These are phyloP conservation scores for Bretziella fagacearum DNA, from an alignment of 2,329 filamentous ascomycete species.

Conservation along the genomic window DNA sequence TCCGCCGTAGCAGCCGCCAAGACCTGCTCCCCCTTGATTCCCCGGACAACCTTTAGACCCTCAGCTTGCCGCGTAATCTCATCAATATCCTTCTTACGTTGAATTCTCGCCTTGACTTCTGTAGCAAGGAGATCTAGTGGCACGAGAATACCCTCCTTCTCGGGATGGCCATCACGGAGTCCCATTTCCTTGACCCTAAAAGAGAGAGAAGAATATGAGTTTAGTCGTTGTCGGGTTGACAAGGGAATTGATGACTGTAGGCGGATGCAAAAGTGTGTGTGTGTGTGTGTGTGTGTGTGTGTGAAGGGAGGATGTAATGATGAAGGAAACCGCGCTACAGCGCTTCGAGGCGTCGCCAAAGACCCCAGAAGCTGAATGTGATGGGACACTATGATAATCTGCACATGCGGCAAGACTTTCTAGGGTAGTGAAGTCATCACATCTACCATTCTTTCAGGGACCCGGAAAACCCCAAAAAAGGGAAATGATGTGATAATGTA, in stretches of 20 bases:
- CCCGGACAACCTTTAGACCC: conserved; percentile 30
- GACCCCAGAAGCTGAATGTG: not conserved
- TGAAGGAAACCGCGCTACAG: no score
- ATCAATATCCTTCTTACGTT: conserved; percentile 29
- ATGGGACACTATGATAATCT: not conserved
- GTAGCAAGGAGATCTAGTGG: conserved; percentile 42
- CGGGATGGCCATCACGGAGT: conserved; percentile 62
- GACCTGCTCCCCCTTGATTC: conserved; percentile 24
- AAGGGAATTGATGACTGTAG: not conserved
- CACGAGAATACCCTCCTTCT: conserved; percentile 75
- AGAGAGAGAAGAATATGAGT: no score
- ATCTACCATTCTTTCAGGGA: no score
- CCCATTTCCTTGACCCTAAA: conserved; percentile 54
- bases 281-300: no score
- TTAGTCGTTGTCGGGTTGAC: not conserved
- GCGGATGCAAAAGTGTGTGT: no score
- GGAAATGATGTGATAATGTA: no score
- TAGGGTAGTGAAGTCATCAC: no score
- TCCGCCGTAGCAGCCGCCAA: not conserved
- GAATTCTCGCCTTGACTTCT: conserved; percentile 38
- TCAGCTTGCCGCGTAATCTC: conserved; percentile 27
- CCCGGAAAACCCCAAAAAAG: no score
- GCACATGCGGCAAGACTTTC: not conserved
- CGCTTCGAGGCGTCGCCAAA: no score
- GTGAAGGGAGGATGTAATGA: no score